Evolutionary conservation across 2,329 filamentous ascomycete genomes (phyloP).

Genomic region (Aspergillus thermomutatus): DNA sequence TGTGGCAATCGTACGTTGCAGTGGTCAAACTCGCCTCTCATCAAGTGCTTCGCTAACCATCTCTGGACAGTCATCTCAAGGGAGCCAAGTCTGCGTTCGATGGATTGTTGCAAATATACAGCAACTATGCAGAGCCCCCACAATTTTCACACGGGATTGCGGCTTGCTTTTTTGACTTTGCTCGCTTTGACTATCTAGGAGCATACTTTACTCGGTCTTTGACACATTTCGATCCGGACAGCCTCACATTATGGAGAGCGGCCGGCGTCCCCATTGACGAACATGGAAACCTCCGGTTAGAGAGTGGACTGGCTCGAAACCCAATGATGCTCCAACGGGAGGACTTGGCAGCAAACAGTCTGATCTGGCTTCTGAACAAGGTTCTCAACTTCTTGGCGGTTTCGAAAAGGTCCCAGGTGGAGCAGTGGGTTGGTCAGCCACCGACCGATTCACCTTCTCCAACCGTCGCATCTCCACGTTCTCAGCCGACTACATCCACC

Average conservation of each 20-base stretch:
- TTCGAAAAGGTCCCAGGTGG: conserved; percentile 49
- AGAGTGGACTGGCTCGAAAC: conserved; percentile 19
- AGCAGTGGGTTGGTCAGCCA: conserved; percentile 30
- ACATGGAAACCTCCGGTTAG: conserved; percentile 43
- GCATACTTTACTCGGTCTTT: conserved; percentile 58
- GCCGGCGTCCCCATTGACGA: conserved; percentile 57
- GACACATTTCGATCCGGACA: conserved; percentile 56
- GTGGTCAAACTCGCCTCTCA: neutral
- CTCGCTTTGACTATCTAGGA: conserved; percentile 59
- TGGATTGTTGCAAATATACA: conserved; percentile 36
- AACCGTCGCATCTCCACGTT: conserved; percentile 28
- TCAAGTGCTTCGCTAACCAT: conserved; percentile 3
- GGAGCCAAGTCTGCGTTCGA: conserved; percentile 57
- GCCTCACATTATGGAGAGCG: conserved; percentile 58
- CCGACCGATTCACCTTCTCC: conserved; percentile 36
- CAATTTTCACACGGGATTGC: conserved; percentile 50
- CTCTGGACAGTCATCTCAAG: conserved; percentile 50
- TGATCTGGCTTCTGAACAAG: conserved; percentile 62
- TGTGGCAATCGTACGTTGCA: conserved; percentile 51
- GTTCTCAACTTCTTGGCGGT: conserved; percentile 61
- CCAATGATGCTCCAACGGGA: conserved; percentile 37
- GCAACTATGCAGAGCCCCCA: conserved; percentile 6
- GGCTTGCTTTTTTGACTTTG: conserved; percentile 64
- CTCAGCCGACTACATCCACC: conserved; percentile 44
- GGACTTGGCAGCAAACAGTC: conserved; percentile 58